Evolutionary conservation across 2,329 filamentous ascomycete genomes (phyloP).

Genomic region (Diaporthe vexans): DNA sequence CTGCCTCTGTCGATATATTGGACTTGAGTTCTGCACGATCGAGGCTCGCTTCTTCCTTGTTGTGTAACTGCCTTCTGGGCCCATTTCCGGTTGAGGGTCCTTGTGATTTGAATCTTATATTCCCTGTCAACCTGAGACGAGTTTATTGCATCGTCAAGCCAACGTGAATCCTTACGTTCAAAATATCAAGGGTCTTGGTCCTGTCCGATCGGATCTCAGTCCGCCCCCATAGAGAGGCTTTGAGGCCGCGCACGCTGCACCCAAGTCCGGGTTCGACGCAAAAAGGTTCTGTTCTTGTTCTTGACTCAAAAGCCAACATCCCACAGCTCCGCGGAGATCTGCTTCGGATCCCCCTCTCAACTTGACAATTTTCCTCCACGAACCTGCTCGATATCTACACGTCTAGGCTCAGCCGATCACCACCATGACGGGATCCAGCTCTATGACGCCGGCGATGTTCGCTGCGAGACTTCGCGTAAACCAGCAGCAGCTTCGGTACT

Average conservation of each 20-base stretch:
- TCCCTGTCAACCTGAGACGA: slow-evolving; percentile 25
- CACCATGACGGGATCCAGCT: slow-evolving; percentile 4
- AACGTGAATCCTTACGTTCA: not conserved
- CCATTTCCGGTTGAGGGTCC: not conserved
- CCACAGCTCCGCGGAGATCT: too few species aligned
- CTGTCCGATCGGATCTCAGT: not conserved
- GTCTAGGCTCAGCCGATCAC: not conserved
- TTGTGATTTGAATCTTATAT: not conserved
- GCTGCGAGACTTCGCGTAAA: slow-evolving; percentile 31
- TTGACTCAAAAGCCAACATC: not conserved
- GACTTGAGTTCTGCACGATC: not conserved
- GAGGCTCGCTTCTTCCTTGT: not conserved
- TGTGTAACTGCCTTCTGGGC: slow-evolving; percentile 5
- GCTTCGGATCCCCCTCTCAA: not conserved
- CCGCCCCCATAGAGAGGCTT: not conserved
- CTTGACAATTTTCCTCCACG: not conserved
- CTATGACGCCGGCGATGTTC: slow-evolving; percentile 23
- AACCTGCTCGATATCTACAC: not conserved
- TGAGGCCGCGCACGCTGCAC: not conserved
- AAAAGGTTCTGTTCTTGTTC: not conserved
- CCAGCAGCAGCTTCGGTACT: slow-evolving; percentile 38
- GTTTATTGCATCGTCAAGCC: not conserved
- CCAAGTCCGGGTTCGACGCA: not conserved
- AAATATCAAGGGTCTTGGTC: not conserved
- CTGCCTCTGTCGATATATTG: slow-evolving; percentile 28